A percentile compares a stretch with the other conserved stretches of the same genome.
Conservation (phyloP, 345 rosid species). For the Eucalyptus albens region DNA sequence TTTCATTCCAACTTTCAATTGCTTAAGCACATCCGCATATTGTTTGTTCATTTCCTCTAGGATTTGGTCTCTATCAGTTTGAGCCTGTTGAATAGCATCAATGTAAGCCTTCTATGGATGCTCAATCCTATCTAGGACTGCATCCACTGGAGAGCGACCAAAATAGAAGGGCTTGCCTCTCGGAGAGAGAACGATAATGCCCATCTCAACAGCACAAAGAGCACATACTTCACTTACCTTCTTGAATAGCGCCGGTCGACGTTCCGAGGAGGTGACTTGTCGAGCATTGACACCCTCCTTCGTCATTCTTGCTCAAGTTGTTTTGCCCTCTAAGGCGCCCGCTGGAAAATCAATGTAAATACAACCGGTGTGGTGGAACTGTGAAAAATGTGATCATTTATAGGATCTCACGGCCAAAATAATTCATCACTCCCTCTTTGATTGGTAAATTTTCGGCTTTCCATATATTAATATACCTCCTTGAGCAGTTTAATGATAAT, state of each 20-base stretch:
- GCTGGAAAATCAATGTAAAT: neutral
- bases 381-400: neutral
- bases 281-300: neutral
- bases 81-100: neutral
- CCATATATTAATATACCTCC: neutral
- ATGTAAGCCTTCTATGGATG: neutral
- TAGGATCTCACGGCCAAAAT: neutral
- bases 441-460: neutral
- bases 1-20: conserved; percentile 13
- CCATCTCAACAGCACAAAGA: conserved; percentile 31
- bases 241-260: conserved; percentile 38
- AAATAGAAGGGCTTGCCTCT: conserved; percentile 41
- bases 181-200: conserved; percentile 43
- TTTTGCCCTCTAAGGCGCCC: neutral
- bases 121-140: conserved; percentile 14
- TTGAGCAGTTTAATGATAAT: neutral
- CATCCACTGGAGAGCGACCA: conserved; percentile 29
- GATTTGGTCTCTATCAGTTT: neutral
- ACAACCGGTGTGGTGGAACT: neutral
- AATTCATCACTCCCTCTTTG: neutral
- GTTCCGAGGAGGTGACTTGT: conserved; percentile 29
- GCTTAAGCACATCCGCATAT: neutral
- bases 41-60: neutral
- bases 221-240: conserved; percentile 35
- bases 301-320: neutral